These are phyloP conservation scores for Cudoniella acicularis DNA, from an alignment of 495 filamentous ascomycete species.

Conservation along the genomic window DNA sequence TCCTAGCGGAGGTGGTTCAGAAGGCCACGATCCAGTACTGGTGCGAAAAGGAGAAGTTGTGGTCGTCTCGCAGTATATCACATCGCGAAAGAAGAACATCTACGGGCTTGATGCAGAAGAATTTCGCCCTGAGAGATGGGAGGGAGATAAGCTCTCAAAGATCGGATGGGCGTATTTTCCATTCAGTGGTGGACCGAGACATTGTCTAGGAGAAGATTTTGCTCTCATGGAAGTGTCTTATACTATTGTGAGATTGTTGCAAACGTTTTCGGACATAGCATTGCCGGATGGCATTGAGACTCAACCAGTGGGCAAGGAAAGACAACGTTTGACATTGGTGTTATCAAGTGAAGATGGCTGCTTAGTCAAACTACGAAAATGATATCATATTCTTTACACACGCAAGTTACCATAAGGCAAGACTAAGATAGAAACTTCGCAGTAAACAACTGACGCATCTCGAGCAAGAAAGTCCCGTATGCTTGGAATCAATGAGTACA, in stretches of 20 bases:
- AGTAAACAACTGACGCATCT: too few species aligned
- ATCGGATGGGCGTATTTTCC: constrained; percentile 32
- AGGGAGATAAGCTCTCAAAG: constrained; percentile 8
- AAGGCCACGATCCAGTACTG: constrained; percentile 16
- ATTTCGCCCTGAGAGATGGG: constrained; percentile 57
- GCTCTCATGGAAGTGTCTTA: constrained; percentile 37
- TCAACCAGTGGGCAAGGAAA: constrained; percentile 21
- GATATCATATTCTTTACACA: too few species aligned
- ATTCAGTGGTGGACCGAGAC: constrained; percentile 42
- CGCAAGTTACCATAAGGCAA: too few species aligned
- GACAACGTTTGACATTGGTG: constrained; percentile 27
- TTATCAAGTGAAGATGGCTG: constrained; percentile 29
- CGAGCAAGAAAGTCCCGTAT: too few species aligned
- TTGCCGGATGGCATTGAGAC: background rate
- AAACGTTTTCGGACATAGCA: constrained; percentile 29
- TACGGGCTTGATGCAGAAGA: constrained; percentile 47
- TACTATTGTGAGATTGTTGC: constrained; percentile 34
- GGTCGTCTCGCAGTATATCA: constrained; percentile 39
- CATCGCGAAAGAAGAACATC: constrained; percentile 51
- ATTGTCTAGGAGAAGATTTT: constrained; percentile 38
- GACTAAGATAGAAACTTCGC: too few species aligned
- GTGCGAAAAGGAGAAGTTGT: constrained; percentile 27
- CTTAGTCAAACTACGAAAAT: constrained; percentile 6
- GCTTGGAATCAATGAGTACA: too few species aligned
- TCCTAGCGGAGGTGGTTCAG: constrained; percentile 43